These are phyloP conservation scores for Henningerozyma blattae DNA, from an alignment of 805 yeast species.

Conservation along the genomic window DNA sequence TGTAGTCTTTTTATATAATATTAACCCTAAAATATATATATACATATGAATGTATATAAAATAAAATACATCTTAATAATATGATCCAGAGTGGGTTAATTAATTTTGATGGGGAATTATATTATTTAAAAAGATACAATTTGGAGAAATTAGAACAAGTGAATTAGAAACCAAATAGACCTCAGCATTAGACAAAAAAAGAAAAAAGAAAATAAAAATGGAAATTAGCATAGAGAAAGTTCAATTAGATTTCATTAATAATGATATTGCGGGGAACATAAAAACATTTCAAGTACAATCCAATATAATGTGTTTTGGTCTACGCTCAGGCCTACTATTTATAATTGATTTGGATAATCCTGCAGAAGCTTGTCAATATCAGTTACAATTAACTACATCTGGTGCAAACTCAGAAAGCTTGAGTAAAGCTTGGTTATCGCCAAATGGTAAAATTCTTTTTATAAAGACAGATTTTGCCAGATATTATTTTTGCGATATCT, in stretches of 20 bases:
- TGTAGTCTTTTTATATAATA: no score
- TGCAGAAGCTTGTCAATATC: slow-evolving; percentile 37
- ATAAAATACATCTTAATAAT: no score
- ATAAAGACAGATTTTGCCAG: slow-evolving; percentile 22
- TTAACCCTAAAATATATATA: no score
- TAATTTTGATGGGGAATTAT: no score
- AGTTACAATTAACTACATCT: slow-evolving; percentile 18
- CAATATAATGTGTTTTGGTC: slow-evolving; percentile 44
- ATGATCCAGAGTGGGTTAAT: no score
- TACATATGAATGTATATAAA: no score
- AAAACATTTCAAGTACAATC: slow-evolving; percentile 39
- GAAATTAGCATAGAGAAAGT: slow-evolving; percentile 23
- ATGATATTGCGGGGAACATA: slow-evolving; percentile 29
- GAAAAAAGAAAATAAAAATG: no score
- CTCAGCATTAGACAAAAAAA: no score
- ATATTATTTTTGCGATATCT: slow-evolving; percentile 14
- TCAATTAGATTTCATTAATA: slow-evolving; percentile 42
- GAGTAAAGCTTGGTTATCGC: slow-evolving; percentile 15
- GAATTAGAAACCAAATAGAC: no score
- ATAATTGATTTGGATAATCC: slow-evolving; percentile 60
- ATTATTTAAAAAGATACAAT: no score
- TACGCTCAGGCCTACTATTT: slow-evolving; percentile 40
- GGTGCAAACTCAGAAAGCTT: slow-evolving; percentile 12
- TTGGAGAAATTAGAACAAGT: no score
- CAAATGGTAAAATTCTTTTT: slow-evolving; percentile 11